phyloP scores from a whole-genome alignment of 768 basidiomycete species.

The Auriscalpium vulgare region DNA sequence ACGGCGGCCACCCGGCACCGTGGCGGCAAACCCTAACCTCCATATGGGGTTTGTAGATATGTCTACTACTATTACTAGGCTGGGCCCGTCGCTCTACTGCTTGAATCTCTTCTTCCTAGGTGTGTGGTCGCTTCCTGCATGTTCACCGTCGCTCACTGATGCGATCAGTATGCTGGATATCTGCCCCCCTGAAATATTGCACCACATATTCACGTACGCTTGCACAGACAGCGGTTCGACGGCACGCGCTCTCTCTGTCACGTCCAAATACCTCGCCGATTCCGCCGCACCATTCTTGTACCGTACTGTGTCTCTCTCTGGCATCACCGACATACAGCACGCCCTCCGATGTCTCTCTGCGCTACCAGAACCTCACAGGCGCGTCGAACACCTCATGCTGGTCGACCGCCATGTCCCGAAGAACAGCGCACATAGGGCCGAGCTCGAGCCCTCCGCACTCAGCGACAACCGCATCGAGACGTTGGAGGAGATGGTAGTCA shows the following conservation, averaged over 20 bases:
- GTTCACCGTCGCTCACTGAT: too few species aligned
- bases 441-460: not conserved
- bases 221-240: slow-evolving; percentile 7
- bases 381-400: slow-evolving; percentile 8
- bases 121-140: too few species aligned
- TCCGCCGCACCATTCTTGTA: slow-evolving; percentile 6
- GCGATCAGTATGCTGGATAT: slow-evolving; percentile 1
- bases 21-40: too few species aligned
- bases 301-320: slow-evolving; percentile 1
- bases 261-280: slow-evolving; percentile 3
- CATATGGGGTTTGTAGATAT: too few species aligned
- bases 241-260: slow-evolving; percentile 6
- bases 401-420: not conserved
- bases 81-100: too few species aligned
- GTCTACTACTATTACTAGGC: too few species aligned
- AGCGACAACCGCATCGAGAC: not conserved
- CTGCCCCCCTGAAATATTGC: slow-evolving; percentile 8
- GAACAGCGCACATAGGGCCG: not conserved
- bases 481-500: too few species aligned
- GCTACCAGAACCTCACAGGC: slow-evolving; percentile 1
- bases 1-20: too few species aligned
- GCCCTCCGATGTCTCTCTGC: slow-evolving; percentile 1
- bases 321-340: not conserved
- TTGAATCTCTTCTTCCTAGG: too few species aligned
- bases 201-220: slow-evolving; percentile 5